Conservation (phyloP, 441 rosid species). For the Bocquillonia castaneifolia region DNA sequence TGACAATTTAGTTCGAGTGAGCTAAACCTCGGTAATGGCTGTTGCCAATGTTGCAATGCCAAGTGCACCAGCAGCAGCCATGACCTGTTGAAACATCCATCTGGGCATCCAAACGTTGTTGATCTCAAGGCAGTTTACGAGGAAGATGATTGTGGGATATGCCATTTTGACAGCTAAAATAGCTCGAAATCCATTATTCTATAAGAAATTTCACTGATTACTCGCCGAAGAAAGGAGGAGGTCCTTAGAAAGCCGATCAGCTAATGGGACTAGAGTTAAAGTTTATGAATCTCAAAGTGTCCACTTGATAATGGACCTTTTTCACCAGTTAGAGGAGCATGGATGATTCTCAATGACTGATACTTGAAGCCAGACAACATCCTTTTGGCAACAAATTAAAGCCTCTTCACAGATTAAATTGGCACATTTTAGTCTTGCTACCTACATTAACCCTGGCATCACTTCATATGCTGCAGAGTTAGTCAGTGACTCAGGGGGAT, state of each 20-base stretch:
- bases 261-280: too few species aligned
- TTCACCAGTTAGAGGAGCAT: conserved; percentile 59
- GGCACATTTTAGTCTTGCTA: conserved; percentile 94
- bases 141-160: conserved; percentile 70
- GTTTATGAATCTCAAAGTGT: too few species aligned
- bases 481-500: conserved; percentile 86
- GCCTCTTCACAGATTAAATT: conserved; percentile 72
- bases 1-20: conserved; percentile 22
- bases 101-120: conserved; percentile 77
- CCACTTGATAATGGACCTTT: conserved; percentile 72
- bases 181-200: too few species aligned
- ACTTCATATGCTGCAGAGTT: conserved; percentile 56
- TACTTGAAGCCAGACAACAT: conserved; percentile 83
- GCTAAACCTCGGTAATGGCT: conserved; percentile 47
- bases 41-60: too few species aligned
- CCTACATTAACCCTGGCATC: conserved; percentile 63
- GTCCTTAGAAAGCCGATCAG: too few species aligned
- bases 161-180: too few species aligned
- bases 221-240: too few species aligned
- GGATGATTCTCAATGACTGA: conserved; percentile 64
- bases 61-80: conserved; percentile 34
- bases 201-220: too few species aligned
- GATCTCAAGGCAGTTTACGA: conserved; percentile 77
- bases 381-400: conserved; percentile 58
- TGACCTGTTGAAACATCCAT: conserved; percentile 33